Conservation (phyloP, 2,329 filamentous ascomycete genomes). For the Fusarium guadeloupense region DNA sequence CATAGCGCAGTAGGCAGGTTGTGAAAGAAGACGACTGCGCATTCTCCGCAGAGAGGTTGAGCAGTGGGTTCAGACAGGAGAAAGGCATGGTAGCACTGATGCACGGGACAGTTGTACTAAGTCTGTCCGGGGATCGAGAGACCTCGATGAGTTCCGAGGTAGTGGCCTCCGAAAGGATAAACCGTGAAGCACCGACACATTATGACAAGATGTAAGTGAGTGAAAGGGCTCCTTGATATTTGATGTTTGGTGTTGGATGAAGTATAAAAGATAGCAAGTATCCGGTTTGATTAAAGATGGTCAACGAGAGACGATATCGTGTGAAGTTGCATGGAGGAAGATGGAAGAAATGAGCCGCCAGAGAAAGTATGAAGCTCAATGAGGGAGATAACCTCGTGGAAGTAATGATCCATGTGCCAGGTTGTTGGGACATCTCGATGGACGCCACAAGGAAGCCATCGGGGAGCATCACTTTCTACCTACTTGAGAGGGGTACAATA, state of each 20-base stretch:
- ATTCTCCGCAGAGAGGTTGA: slow-evolving; percentile 49
- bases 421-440: slow-evolving; percentile 13
- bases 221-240: not conserved
- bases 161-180: not conserved
- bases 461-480: not conserved
- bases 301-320: not conserved
- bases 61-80: not conserved
- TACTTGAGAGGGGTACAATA: too few species aligned
- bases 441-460: slow-evolving; percentile 23
- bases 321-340: not conserved
- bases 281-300: not conserved
- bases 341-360: not conserved
- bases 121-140: slow-evolving; percentile 26
- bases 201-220: slow-evolving; percentile 19
- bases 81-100: slow-evolving; percentile 44
- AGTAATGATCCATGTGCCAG: slow-evolving; percentile 12
- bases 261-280: not conserved
- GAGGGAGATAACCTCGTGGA: not conserved
- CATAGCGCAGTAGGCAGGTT: slow-evolving; percentile 25
- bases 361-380: not conserved
- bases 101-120: slow-evolving; percentile 47
- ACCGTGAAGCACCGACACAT: slow-evolving; percentile 41
- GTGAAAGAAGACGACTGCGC: slow-evolving; percentile 45
- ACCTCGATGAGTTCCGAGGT: slow-evolving; percentile 33
- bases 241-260: not conserved